These are phyloP conservation scores for Suhomyces yuchorum DNA, from an alignment of 1,139 yeast genomes.

Conservation along the genomic window DNA sequence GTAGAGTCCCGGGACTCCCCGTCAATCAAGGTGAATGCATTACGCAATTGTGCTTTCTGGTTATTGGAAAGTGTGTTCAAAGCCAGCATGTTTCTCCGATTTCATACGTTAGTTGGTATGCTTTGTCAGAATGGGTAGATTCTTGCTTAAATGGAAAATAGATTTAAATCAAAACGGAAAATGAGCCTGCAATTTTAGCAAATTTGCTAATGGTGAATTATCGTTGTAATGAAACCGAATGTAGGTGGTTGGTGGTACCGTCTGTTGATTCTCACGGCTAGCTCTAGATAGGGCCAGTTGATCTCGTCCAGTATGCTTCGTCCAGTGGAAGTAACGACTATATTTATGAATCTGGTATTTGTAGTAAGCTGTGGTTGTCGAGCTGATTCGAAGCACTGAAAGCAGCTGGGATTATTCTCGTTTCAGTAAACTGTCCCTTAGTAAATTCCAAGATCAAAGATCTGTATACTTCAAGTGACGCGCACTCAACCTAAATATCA, in stretches of 20 bases:
- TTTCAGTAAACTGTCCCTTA: not conserved
- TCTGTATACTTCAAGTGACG: not conserved
- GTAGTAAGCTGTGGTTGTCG: no score
- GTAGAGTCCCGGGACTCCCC: conserved; percentile 75
- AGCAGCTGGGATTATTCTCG: not conserved
- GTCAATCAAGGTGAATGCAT: conserved; percentile 68
- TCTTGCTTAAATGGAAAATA: not conserved
- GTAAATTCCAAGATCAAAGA: not conserved
- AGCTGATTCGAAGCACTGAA: not conserved
- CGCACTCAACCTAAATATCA: not conserved
- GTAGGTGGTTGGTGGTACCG: no score
- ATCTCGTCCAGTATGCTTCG: no score
- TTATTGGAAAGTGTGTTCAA: conserved; percentile 42
- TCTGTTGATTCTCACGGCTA: no score
- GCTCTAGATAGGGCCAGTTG: no score
- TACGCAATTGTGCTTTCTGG: conserved; percentile 47
- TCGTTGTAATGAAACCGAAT: no score
- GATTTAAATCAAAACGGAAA: no score
- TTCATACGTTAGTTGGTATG: not conserved
- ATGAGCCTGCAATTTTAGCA: no score
- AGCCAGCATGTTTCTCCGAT: conserved; percentile 23
- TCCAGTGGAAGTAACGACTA: no score
- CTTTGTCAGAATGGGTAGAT: not conserved
- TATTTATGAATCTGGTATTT: no score
- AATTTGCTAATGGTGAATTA: no score